These are phyloP conservation scores for Pleurotus tuber-regium DNA, from an alignment of 768 basidiomycete genomes.

Conservation along the genomic window DNA sequence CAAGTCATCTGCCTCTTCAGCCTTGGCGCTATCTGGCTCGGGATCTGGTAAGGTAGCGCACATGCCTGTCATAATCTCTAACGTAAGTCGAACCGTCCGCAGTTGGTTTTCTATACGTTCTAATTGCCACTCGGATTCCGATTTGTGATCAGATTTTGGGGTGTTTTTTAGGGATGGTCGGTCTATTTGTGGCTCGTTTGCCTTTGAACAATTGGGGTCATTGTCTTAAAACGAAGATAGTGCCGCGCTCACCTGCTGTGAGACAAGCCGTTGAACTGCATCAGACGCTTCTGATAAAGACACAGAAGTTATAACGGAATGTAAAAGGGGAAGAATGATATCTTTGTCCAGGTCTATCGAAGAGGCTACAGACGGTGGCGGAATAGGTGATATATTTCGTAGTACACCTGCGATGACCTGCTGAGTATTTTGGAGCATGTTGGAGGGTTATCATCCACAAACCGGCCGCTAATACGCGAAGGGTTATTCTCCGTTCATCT, in stretches of 20 bases:
- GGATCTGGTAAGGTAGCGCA: conserved; percentile 87
- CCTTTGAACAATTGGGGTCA: conserved; percentile 28
- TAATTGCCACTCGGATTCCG: conserved; percentile 64
- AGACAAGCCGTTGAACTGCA: conserved; percentile 20
- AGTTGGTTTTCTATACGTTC: conserved; percentile 70
- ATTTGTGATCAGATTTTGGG: conserved; percentile 77
- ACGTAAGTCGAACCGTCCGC: conserved; percentile 73
- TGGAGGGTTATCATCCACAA: conserved; percentile 9
- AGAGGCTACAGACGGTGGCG: conserved; percentile 61
- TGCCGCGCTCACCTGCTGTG: background rate
- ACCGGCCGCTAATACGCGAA: conserved; percentile 76
- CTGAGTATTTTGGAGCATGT: background rate
- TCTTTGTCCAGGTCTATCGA: conserved; percentile 69
- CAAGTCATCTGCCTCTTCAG: conserved; percentile 36
- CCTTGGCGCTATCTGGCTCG: conserved; percentile 38
- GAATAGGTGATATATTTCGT: conserved; percentile 73
- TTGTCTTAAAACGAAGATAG: background rate
- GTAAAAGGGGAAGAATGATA: conserved; percentile 67
- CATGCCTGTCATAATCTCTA: conserved; percentile 85
- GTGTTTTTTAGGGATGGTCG: conserved; percentile 60
- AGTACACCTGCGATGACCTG: conserved; percentile 55
- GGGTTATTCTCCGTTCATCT: conserved; percentile 47
- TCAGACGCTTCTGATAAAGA: conserved; percentile 50
- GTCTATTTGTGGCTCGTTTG: conserved; percentile 48
- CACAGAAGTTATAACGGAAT: conserved; percentile 60